These are phyloP conservation scores for Cantharellus anzutake DNA, from an alignment of 768 basidiomycete species.

Conservation along the genomic window DNA sequence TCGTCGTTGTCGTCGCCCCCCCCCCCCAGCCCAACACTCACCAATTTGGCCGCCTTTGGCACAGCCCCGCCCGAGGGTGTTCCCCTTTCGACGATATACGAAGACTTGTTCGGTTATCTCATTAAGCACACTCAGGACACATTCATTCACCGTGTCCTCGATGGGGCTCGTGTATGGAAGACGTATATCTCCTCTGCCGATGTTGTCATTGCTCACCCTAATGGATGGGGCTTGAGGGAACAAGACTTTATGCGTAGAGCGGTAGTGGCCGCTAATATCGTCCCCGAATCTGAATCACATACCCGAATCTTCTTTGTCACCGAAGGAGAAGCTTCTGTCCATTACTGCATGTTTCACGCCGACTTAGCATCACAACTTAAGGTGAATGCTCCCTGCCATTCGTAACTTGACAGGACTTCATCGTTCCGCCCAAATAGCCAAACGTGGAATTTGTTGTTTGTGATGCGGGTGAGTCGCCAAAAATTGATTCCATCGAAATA, in stretches of 20 bases:
- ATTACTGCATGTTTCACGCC: conserved; percentile 15
- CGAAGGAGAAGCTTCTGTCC: conserved; percentile 35
- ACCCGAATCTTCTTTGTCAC: conserved; percentile 27
- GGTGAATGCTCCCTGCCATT: neutral
- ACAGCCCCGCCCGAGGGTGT: conserved; percentile 9
- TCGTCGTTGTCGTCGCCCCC: neutral
- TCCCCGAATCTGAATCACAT: conserved; percentile 19
- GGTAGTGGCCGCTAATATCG: conserved; percentile 23
- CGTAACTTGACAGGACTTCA: neutral
- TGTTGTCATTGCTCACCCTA: conserved; percentile 15
- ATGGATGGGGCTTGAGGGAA: conserved; percentile 29
- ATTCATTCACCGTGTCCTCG: conserved; percentile 5
- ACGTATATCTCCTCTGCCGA: neutral
- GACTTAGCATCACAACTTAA: neutral
- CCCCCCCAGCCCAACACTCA: neutral
- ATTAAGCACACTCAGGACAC: conserved; percentile 10
- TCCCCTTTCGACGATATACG: conserved; percentile 12
- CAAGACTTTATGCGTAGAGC: conserved; percentile 28
- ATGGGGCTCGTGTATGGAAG: neutral
- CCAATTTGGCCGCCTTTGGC: neutral
- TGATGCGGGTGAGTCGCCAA: neutral
- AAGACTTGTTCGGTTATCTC: conserved; percentile 15
- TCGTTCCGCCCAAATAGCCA: neutral
- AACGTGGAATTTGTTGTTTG: neutral
- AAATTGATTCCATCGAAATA: too few species aligned